Percentiles rank a stretch among this genome's conserved stretches.
phyloP scores from a whole-genome alignment of 2,329 filamentous ascomycete species.

The Fusarium sp. region DNA sequence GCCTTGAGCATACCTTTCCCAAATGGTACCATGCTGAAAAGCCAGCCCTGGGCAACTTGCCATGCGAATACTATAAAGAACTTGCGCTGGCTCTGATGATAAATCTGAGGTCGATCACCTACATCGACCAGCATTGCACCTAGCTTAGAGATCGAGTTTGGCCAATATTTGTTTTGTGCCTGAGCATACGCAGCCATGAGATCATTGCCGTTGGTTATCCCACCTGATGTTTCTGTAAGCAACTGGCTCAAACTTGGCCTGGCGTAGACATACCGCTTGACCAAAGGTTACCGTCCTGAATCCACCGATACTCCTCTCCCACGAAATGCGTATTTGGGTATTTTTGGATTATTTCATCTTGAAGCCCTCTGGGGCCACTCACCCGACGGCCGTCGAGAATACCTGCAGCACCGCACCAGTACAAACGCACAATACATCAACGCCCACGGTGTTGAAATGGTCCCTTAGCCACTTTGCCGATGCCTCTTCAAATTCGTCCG shows the following conservation, averaged over 20 bases:
- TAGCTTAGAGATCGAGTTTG: slow-evolving; percentile 55
- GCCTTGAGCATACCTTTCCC: background rate
- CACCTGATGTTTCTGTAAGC: slow-evolving; percentile 48
- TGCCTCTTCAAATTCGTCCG: slow-evolving; percentile 43
- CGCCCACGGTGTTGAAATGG: slow-evolving; percentile 51
- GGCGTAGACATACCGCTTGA: slow-evolving; percentile 56
- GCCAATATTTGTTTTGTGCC: slow-evolving; percentile 54
- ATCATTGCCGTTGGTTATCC: slow-evolving; percentile 66
- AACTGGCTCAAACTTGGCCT: background rate
- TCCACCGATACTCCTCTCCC: slow-evolving; percentile 60
- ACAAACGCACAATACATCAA: slow-evolving; percentile 63
- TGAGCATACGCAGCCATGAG: slow-evolving; percentile 63
- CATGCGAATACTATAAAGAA: slow-evolving; percentile 50
- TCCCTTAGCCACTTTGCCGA: slow-evolving; percentile 54
- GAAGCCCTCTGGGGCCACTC: slow-evolving; percentile 58
- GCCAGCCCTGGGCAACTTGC: slow-evolving; percentile 50
- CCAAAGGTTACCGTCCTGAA: slow-evolving; percentile 64
- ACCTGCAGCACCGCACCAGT: slow-evolving; percentile 61
- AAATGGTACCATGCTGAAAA: slow-evolving; percentile 12
- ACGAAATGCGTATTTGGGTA: slow-evolving; percentile 54
- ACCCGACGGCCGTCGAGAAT: slow-evolving; percentile 57
- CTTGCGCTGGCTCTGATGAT: slow-evolving; percentile 49
- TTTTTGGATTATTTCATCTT: slow-evolving; percentile 51
- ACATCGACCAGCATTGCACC: slow-evolving; percentile 57
- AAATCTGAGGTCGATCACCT: slow-evolving; percentile 59